Conservation (phyloP, 352 stramenopile species). For the Plasmopara viticola region DNA sequence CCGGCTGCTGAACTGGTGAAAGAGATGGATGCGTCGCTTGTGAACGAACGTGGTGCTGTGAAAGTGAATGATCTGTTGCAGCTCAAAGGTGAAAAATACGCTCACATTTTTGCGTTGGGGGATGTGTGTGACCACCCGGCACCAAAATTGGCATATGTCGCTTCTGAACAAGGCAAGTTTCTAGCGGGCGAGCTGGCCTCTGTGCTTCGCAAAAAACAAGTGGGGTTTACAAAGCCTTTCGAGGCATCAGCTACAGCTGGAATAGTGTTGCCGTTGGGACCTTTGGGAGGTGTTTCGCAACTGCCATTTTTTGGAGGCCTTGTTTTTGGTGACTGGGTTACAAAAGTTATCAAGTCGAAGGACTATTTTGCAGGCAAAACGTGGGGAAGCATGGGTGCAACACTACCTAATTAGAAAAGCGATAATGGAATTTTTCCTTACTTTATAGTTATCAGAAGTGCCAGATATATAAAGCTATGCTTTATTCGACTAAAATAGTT, state of each 20-base stretch:
- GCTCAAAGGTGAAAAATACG: slow-evolving; percentile 36
- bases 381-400: slow-evolving; percentile 27
- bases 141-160: slow-evolving; percentile 40
- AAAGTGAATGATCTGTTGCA: slow-evolving; percentile 47
- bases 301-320: slow-evolving; percentile 42
- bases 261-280: slow-evolving; percentile 41
- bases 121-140: slow-evolving; percentile 45
- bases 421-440: too few species aligned
- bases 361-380: slow-evolving; percentile 35
- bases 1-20: slow-evolving; percentile 28
- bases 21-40: slow-evolving; percentile 37
- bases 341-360: slow-evolving; percentile 37
- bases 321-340: slow-evolving; percentile 46
- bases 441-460: too few species aligned
- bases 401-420: too few species aligned
- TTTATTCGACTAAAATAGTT: too few species aligned
- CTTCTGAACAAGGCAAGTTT: slow-evolving; percentile 36
- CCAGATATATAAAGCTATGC: too few species aligned
- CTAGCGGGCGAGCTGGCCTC: slow-evolving; percentile 30
- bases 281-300: slow-evolving; percentile 43
- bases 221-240: slow-evolving; percentile 25
- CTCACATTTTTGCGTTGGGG: slow-evolving; percentile 47
- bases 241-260: slow-evolving; percentile 7
- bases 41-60: slow-evolving; percentile 32
- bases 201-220: slow-evolving; percentile 12